phyloP scores from a whole-genome alignment of 1,139 yeast genomes.

The Meyerozyma smithsonii region DNA sequence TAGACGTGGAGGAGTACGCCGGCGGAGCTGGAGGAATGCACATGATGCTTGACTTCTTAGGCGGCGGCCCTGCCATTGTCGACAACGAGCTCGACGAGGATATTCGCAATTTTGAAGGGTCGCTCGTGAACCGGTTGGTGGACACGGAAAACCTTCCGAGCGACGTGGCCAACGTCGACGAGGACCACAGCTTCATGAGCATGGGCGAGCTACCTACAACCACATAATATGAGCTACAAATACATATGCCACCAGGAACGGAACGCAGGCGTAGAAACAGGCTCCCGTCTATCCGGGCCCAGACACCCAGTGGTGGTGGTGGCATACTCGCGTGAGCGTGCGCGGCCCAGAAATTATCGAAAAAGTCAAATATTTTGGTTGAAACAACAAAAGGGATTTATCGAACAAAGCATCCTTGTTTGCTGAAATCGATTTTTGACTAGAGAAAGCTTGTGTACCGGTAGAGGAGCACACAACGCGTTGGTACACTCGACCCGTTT shows the following conservation, averaged over 20 bases:
- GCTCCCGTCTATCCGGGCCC: no score
- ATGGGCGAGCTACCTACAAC: conserved; percentile 16
- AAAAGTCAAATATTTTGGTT: neutral
- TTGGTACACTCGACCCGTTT: neutral
- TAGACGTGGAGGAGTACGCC: conserved; percentile 75
- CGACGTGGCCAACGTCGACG: conserved; percentile 46
- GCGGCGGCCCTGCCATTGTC: conserved; percentile 59
- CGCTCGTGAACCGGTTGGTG: conserved; percentile 38
- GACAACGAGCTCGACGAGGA: conserved; percentile 42
- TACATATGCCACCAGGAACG: no score
- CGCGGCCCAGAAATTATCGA: neutral
- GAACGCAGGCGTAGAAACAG: no score
- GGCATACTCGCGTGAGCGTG: neutral
- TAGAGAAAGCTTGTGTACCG: no score
- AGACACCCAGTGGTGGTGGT: neutral
- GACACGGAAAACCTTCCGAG: conserved; percentile 57
- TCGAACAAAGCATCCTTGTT: neutral
- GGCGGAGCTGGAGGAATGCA: conserved; percentile 87
- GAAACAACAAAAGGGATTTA: neutral
- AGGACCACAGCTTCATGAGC: conserved; percentile 35
- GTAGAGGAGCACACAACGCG: no score
- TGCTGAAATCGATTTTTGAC: no score
- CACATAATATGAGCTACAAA: neutral
- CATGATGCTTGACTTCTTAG: conserved; percentile 82
- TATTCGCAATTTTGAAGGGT: conserved; percentile 41